phyloP scores from a whole-genome alignment of 192 early-diverging fungal species.

The Chytriomyces hyalinus region DNA sequence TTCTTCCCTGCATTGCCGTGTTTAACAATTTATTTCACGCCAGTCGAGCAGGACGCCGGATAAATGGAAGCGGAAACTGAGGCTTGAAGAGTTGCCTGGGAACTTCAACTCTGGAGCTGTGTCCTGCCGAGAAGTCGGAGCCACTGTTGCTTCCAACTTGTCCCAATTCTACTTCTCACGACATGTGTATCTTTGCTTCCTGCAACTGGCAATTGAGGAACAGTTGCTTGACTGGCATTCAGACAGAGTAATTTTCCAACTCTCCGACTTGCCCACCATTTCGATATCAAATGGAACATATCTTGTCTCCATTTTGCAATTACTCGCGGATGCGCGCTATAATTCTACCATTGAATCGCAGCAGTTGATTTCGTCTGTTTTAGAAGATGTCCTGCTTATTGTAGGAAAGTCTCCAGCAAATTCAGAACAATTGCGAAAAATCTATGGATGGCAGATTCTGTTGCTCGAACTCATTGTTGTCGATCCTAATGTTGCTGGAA shows the following conservation, averaged over 20 bases:
- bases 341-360: constrained; percentile 1
- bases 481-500: not conserved
- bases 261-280: constrained; percentile 30
- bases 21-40: not conserved
- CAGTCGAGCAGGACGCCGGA: constrained; percentile 37
- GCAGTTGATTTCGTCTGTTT: not conserved
- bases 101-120: constrained; percentile 9
- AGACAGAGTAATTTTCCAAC: constrained; percentile 13
- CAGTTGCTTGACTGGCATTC: constrained; percentile 38
- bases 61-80: constrained; percentile 43
- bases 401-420: constrained; percentile 31
- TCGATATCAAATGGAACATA: constrained; percentile 34
- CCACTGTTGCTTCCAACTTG: constrained; percentile 17
- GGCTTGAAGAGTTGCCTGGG: constrained; percentile 40
- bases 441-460: constrained; percentile 39
- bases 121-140: constrained; percentile 1
- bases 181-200: constrained; percentile 33
- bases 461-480: constrained; percentile 25
- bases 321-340: constrained; percentile 7
- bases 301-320: constrained; percentile 25
- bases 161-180: constrained; percentile 11
- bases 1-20: not conserved
- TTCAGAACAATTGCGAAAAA: constrained; percentile 38
- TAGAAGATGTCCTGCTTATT: constrained; percentile 19
- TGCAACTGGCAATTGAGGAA: constrained; percentile 48